Conservation (phyloP, 2,329 filamentous ascomycete species). For the Pochonia chlamydosporia region DNA sequence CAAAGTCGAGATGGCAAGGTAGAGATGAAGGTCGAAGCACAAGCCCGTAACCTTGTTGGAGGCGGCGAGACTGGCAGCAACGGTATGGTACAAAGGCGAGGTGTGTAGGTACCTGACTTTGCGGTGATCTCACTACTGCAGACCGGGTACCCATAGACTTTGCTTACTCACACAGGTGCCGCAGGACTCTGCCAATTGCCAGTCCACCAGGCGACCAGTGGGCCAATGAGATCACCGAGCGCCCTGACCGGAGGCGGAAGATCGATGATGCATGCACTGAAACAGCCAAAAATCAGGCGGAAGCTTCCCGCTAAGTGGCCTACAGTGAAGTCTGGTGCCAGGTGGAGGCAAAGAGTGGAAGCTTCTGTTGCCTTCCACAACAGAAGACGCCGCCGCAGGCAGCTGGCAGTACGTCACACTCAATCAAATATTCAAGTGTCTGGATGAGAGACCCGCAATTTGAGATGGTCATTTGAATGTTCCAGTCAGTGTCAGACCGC, state of each 20-base stretch:
- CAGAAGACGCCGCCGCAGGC: conserved; percentile 4
- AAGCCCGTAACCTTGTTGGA: conserved; percentile 1
- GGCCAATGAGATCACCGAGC: conserved; percentile 29
- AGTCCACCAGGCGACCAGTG: conserved; percentile 12
- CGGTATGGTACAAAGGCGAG: background rate
- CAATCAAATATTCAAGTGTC: too few species aligned
- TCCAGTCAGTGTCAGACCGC: too few species aligned
- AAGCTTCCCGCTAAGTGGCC: conserved; percentile 3
- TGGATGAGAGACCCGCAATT: too few species aligned
- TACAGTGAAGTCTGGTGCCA: background rate
- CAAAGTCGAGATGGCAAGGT: conserved; percentile 17
- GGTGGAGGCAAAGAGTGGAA: conserved; percentile 15
- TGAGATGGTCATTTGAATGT: too few species aligned
- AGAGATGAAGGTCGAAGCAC: conserved; percentile 6
- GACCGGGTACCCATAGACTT: background rate
- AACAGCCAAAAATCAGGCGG: conserved; percentile 11
- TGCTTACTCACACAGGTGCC: conserved; percentile 8
- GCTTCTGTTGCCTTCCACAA: conserved; percentile 25
- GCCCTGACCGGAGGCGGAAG: conserved; percentile 26
- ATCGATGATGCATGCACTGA: conserved; percentile 24
- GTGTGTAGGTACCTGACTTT: background rate
- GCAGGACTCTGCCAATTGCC: background rate
- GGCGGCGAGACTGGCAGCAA: background rate
- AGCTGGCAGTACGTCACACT: conserved; percentile 5
- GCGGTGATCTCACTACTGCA: background rate